phyloP scores from a whole-genome alignment of 139 green algal genomes.

The Micractinium sp. region DNA sequence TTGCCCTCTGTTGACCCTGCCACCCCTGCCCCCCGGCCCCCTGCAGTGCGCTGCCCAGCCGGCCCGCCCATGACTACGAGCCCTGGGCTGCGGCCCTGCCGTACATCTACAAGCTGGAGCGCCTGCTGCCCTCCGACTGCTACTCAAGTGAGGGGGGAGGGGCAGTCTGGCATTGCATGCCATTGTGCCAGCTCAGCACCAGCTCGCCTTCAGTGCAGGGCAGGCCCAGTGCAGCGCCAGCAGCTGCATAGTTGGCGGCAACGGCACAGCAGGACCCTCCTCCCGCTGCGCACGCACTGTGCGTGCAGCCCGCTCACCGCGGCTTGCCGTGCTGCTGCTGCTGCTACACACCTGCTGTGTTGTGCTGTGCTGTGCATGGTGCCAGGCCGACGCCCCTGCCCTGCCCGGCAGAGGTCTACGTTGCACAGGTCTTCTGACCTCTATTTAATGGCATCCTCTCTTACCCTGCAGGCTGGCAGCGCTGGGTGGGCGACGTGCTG shows the following conservation, averaged over 20 bases:
- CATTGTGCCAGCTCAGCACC: too few species aligned
- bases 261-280: too few species aligned
- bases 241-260: too few species aligned
- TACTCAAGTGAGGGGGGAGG: background rate
- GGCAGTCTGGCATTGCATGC: too few species aligned
- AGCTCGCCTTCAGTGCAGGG: too few species aligned
- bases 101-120: constrained; percentile 33
- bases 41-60: constrained; percentile 8
- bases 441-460: background rate
- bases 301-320: too few species aligned
- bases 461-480: constrained; percentile 15
- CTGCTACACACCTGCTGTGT: background rate
- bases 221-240: too few species aligned
- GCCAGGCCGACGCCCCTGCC: background rate
- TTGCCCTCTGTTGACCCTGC: too few species aligned
- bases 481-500: constrained; percentile 13
- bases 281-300: background rate
- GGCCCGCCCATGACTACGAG: constrained; percentile 37
- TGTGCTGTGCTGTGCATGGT: background rate
- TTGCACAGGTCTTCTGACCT: too few species aligned
- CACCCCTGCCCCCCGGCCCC: too few species aligned
- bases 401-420: too few species aligned
- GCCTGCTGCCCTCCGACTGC: constrained; percentile 34
- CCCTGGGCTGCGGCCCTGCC: constrained; percentile 55
- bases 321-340: too few species aligned